Evolutionary conservation across 2,329 filamentous ascomycete genomes (phyloP).

Genomic region (Fusarium foetens): DNA sequence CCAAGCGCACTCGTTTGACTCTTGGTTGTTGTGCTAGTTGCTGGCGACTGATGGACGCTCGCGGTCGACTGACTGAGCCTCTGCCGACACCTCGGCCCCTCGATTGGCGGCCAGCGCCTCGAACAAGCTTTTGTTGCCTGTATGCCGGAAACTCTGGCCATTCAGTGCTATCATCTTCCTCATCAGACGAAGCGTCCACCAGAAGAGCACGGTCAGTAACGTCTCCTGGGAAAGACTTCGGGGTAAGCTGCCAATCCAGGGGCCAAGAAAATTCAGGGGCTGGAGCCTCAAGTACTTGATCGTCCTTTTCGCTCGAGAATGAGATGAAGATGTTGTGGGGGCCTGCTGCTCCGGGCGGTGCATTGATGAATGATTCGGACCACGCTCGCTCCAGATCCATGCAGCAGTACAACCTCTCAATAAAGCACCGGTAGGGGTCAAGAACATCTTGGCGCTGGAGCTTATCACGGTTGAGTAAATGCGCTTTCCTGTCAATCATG

Average conservation of each 20-base stretch:
- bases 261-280: constrained; percentile 39
- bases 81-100: constrained; percentile 6
- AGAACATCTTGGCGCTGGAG: constrained; percentile 8
- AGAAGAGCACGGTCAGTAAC: constrained; percentile 13
- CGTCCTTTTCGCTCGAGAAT: constrained; percentile 32
- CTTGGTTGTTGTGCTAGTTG: constrained; percentile 19
- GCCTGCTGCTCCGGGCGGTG: constrained; percentile 39
- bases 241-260: constrained; percentile 41
- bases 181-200: constrained; percentile 26
- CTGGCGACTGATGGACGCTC: constrained; percentile 6
- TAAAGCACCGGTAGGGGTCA: constrained; percentile 38
- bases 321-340: constrained; percentile 50
- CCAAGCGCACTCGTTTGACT: constrained; percentile 46
- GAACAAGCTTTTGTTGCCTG: background rate
- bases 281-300: background rate
- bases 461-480: constrained; percentile 18
- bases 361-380: constrained; percentile 41
- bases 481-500: constrained; percentile 45
- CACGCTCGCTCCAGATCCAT: constrained; percentile 59
- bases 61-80: constrained; percentile 5
- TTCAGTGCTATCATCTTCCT: constrained; percentile 28
- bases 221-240: constrained; percentile 21
- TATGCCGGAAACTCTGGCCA: constrained; percentile 27
- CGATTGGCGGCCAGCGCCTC: background rate
- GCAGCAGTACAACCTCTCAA: constrained; percentile 52